Evolutionary conservation across 1,284 basidiomycete species (phyloP).

Genomic region (Trametes sp.): DNA sequence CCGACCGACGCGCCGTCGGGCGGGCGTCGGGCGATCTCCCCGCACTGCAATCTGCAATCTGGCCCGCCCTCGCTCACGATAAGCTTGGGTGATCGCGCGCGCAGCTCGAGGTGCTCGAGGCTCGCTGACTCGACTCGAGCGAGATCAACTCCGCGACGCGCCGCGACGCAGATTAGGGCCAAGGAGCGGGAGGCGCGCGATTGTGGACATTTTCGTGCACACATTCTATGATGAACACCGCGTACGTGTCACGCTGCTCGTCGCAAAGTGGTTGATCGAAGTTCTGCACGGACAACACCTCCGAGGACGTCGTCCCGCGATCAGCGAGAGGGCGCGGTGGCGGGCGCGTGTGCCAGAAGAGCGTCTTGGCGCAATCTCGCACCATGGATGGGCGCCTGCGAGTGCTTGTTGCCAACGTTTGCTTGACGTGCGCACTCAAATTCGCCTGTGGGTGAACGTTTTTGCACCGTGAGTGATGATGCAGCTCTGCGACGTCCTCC

Average conservation of each 20-base stretch:
- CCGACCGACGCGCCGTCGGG: neutral
- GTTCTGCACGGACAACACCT: neutral
- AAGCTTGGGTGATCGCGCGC: neutral
- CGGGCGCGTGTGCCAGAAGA: neutral
- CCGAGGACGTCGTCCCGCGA: neutral
- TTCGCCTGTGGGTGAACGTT: conserved; percentile 11
- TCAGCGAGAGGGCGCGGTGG: neutral
- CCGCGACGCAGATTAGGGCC: neutral
- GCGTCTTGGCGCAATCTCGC: conserved; percentile 13
- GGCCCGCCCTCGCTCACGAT: neutral
- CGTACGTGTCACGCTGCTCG: neutral
- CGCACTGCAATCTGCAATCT: too few species aligned
- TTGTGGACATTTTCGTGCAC: neutral
- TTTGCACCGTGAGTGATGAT: neutral
- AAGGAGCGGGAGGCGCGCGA: conserved; percentile 9
- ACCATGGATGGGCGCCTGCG: conserved; percentile 9
- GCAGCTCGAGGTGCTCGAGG: too few species aligned
- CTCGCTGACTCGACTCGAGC: neutral
- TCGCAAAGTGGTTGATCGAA: neutral
- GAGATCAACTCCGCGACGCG: conserved; percentile 2
- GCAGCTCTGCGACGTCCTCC: too few species aligned
- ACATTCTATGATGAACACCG: too few species aligned
- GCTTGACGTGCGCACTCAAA: neutral
- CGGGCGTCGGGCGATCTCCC: neutral
- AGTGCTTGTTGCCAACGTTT: conserved; percentile 1